phyloP scores from a whole-genome alignment of 1,139 yeast genomes.

The Candida sanyaensis region DNA sequence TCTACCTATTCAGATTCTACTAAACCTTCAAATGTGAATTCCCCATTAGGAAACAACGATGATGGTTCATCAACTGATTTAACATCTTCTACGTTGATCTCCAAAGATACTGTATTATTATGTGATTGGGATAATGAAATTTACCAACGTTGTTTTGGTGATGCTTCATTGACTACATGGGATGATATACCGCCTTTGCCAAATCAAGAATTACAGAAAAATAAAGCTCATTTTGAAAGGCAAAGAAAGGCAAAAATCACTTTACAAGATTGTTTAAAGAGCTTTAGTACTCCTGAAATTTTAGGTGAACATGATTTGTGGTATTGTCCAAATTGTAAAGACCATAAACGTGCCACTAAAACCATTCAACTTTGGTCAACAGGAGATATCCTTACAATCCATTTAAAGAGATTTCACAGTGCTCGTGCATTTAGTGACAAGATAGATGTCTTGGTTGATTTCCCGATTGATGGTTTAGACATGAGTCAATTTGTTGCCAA shows the following conservation, averaged over 20 bases:
- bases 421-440: conserved; percentile 87
- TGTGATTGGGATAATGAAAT: conserved; percentile 68
- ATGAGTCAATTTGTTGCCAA: conserved; percentile 56
- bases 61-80: conserved; percentile 8
- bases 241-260: conserved; percentile 55
- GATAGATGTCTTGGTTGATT: conserved; percentile 79
- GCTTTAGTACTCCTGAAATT: conserved; percentile 82
- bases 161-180: conserved; percentile 54
- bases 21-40: conserved; percentile 24
- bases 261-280: conserved; percentile 70
- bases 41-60: conserved; percentile 20
- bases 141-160: conserved; percentile 52
- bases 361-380: conserved; percentile 89
- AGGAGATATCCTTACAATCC: conserved; percentile 88
- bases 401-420: conserved; percentile 86
- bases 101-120: conserved; percentile 52
- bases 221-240: conserved; percentile 38
- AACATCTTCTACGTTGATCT: conserved; percentile 18
- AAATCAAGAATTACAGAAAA: conserved; percentile 54
- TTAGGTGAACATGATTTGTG: conserved; percentile 89
- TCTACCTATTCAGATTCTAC: conserved; percentile 20
- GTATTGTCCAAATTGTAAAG: conserved; percentile 91
- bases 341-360: conserved; percentile 88
- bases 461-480: conserved; percentile 85
- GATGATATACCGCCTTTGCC: conserved; percentile 47